These are phyloP conservation scores for Diaporthe sp. DNA, from an alignment of 2,329 filamentous ascomycete species.

Conservation along the genomic window DNA sequence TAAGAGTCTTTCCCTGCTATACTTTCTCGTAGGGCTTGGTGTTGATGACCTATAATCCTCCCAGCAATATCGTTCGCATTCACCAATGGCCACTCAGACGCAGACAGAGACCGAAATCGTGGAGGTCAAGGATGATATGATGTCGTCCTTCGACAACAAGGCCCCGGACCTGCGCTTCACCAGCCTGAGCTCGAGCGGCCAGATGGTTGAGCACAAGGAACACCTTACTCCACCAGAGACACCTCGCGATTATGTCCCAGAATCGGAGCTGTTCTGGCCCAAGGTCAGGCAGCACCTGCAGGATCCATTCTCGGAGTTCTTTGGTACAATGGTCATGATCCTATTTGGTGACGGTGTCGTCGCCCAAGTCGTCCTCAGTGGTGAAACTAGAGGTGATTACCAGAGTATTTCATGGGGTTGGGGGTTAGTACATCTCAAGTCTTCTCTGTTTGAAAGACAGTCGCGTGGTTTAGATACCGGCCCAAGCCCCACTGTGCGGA, in stretches of 20 bases:
- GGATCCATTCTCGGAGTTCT: slow-evolving; percentile 77
- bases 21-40: background rate
- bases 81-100: background rate
- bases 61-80: background rate
- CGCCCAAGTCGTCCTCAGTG: slow-evolving; percentile 76
- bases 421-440: slow-evolving; percentile 55
- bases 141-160: slow-evolving; percentile 22
- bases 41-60: background rate
- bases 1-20: background rate
- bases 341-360: slow-evolving; percentile 80
- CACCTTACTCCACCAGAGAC: slow-evolving; percentile 13
- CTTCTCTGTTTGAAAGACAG: background rate
- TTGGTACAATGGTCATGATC: slow-evolving; percentile 77
- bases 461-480: background rate
- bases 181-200: slow-evolving; percentile 16
- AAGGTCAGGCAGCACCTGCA: slow-evolving; percentile 51
- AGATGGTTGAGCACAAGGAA: slow-evolving; percentile 16
- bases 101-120: slow-evolving; percentile 12
- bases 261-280: background rate
- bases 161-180: slow-evolving; percentile 18
- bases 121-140: slow-evolving; percentile 17
- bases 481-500: background rate
- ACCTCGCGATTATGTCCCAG: slow-evolving; percentile 2
- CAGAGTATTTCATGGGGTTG: slow-evolving; percentile 65
- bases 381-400: slow-evolving; percentile 61